Evolutionary conservation across 768 basidiomycete genomes (phyloP).

Genomic region (Hygrophorus russula): DNA sequence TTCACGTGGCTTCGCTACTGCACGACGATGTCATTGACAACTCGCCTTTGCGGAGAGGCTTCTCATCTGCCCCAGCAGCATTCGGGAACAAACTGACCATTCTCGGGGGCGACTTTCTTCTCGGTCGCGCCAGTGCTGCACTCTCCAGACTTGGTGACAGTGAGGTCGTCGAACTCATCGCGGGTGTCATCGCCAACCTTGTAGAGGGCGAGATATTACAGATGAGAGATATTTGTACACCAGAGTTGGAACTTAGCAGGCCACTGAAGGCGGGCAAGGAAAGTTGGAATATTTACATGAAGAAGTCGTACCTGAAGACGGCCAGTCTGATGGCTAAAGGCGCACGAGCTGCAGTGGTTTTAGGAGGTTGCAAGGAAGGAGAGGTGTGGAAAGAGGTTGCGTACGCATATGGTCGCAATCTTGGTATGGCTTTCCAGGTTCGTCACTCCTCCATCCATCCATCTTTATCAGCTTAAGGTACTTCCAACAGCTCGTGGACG

Average conservation of each 20-base stretch:
- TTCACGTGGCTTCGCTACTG: constrained; percentile 87
- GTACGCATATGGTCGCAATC: constrained; percentile 82
- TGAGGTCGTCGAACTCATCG: constrained; percentile 90
- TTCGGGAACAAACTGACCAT: constrained; percentile 93
- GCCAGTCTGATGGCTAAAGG: constrained; percentile 87
- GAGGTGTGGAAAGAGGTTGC: constrained; percentile 83
- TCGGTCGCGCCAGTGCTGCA: constrained; percentile 83
- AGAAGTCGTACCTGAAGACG: constrained; percentile 66
- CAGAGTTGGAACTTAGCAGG: constrained; percentile 19
- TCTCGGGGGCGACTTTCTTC: constrained; percentile 90
- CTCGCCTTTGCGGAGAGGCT: constrained; percentile 49
- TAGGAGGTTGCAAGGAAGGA: constrained; percentile 71
- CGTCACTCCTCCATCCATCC: background rate
- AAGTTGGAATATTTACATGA: constrained; percentile 69
- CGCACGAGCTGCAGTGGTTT: constrained; percentile 72
- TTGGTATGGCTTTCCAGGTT: constrained; percentile 52
- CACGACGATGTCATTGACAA: constrained; percentile 86
- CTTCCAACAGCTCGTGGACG: constrained; percentile 76
- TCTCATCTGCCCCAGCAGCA: constrained; percentile 48
- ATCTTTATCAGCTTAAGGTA: background rate
- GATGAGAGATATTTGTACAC: constrained; percentile 42
- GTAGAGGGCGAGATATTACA: constrained; percentile 96
- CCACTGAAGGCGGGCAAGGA: constrained; percentile 19
- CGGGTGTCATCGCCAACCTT: constrained; percentile 85
- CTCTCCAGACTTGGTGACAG: constrained; percentile 75